A percentile compares a stretch with the other conserved stretches of the same genome.
Evolutionary conservation across 305 asterid genomes (phyloP).

Genomic region (Fraxinus floribunda): DNA sequence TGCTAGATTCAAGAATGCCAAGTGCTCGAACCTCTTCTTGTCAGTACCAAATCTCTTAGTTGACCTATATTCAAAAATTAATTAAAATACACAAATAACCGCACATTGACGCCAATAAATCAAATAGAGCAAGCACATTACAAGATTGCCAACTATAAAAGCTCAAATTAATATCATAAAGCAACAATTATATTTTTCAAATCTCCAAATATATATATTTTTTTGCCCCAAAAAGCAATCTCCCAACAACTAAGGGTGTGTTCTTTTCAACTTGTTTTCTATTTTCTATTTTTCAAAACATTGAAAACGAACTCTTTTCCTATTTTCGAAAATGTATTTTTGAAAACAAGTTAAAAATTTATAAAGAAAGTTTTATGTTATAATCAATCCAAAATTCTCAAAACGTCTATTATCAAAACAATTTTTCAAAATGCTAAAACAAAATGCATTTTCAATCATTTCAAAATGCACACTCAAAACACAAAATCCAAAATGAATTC

Average conservation of each 20-base stretch:
- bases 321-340: too few relatives aligned
- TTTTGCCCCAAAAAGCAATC: neutral
- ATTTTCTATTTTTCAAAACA: too few relatives aligned
- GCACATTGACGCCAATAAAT: neutral
- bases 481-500: too few relatives aligned
- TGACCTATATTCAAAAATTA: conserved; percentile 50
- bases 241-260: neutral
- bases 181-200: neutral
- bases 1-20: conserved; percentile 89
- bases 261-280: too few relatives aligned
- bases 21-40: conserved; percentile 90
- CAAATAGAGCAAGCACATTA: neutral
- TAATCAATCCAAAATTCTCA: too few relatives aligned
- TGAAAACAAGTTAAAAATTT: too few relatives aligned
- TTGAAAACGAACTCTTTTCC: too few relatives aligned
- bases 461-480: too few relatives aligned
- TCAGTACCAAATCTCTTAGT: conserved; percentile 85
- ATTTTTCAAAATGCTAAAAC: too few relatives aligned
- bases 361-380: too few relatives aligned
- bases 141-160: neutral
- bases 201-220: neutral
- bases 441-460: too few relatives aligned
- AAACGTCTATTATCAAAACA: too few relatives aligned
- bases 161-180: neutral
- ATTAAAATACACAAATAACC: neutral